A percentile compares a stretch with the other conserved stretches of the same genome.
These are phyloP conservation scores for Hypoxylon sp. DNA, from an alignment of 2,329 filamentous ascomycete genomes.

Conservation along the genomic window DNA sequence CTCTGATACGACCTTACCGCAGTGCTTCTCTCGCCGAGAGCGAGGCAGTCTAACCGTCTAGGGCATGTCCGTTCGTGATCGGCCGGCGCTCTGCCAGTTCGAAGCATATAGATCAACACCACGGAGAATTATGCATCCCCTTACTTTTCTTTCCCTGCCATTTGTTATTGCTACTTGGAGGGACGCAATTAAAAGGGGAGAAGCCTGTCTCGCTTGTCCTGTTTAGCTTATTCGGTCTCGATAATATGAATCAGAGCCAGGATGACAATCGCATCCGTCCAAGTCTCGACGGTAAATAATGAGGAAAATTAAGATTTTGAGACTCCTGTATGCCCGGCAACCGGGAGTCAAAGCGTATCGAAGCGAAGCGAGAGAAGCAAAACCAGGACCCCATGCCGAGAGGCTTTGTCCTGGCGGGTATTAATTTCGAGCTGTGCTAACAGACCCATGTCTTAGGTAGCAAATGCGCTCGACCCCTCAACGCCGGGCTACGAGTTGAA, in stretches of 20 bases:
- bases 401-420: constrained; percentile 29
- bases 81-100: no score
- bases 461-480: constrained; percentile 19
- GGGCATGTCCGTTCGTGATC: constrained; percentile 32
- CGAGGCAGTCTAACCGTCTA: constrained; percentile 30
- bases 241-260: no score
- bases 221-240: neutral
- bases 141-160: constrained; percentile 14
- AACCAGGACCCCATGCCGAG: constrained; percentile 29
- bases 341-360: constrained; percentile 29
- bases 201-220: neutral
- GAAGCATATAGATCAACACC: constrained; percentile 32
- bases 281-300: neutral
- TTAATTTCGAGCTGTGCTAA: constrained; percentile 25
- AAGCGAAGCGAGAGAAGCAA: no score
- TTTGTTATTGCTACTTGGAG: no score
- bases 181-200: neutral
- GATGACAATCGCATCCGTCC: neutral
- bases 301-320: neutral
- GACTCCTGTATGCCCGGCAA: constrained; percentile 28
- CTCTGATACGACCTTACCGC: constrained; percentile 13
- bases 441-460: constrained; percentile 24
- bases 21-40: constrained; percentile 19
- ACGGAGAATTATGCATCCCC: constrained; percentile 24
- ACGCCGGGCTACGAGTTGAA: neutral